A percentile compares a stretch with the other conserved stretches of the same genome.
These are phyloP conservation scores for Pseudonectria buxi DNA, from an alignment of 2,329 filamentous ascomycete species.

Conservation along the genomic window DNA sequence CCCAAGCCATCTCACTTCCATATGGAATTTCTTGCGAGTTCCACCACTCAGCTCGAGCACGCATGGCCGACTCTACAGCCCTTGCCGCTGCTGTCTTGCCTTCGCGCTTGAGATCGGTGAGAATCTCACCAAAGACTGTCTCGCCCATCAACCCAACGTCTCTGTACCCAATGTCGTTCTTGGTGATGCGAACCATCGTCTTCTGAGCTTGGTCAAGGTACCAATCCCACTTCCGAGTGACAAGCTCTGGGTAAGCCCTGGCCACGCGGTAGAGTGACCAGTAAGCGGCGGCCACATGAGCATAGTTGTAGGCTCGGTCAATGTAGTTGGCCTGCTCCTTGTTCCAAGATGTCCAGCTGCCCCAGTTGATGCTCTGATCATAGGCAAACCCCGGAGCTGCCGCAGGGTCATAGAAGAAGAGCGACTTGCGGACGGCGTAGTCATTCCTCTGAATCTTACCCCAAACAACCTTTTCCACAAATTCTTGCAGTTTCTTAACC, in stretches of 20 bases:
- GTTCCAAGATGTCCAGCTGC: slow-evolving; percentile 46
- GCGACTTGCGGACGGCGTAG: slow-evolving; percentile 46
- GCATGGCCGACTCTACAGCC: slow-evolving; percentile 40
- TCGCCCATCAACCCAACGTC: slow-evolving; percentile 52
- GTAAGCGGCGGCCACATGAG: slow-evolving; percentile 49
- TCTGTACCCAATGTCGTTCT: slow-evolving; percentile 36
- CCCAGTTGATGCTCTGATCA: slow-evolving; percentile 38
- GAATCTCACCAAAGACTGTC: slow-evolving; percentile 47
- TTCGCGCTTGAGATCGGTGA: slow-evolving; percentile 45
- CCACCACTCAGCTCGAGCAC: slow-evolving; percentile 42
- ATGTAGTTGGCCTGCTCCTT: slow-evolving; percentile 36
- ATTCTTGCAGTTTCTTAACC: slow-evolving; percentile 46
- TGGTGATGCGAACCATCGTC: slow-evolving; percentile 36
- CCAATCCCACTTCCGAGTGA: slow-evolving; percentile 43
- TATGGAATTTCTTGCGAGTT: slow-evolving; percentile 45
- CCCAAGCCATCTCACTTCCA: slow-evolving; percentile 57
- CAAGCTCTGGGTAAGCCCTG: slow-evolving; percentile 38
- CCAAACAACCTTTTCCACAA: slow-evolving; percentile 45
- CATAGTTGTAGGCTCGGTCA: slow-evolving; percentile 52
- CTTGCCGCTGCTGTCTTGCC: slow-evolving; percentile 31
- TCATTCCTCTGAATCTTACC: slow-evolving; percentile 39
- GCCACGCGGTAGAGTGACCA: slow-evolving; percentile 52
- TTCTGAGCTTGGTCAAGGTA: slow-evolving; percentile 48
- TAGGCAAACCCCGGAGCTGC: slow-evolving; percentile 39
- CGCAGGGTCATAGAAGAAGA: slow-evolving; percentile 49